Base-by-base conservation (phyloP, 2,329 filamentous ascomycete genomes). In the Aspergillus amoenus region DNA sequence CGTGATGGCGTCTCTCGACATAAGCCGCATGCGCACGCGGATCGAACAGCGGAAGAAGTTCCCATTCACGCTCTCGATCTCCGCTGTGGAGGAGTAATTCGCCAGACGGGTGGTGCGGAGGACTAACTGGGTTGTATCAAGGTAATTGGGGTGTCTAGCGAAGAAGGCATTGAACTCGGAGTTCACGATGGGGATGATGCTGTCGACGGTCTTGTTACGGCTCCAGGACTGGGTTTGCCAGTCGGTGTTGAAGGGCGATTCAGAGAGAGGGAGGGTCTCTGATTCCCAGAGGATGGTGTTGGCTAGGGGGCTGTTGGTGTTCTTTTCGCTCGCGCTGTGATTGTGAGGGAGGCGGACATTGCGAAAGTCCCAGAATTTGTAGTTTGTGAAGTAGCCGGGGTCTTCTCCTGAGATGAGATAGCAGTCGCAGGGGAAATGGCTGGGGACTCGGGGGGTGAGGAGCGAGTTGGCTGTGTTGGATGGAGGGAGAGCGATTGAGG, bases 281-380 rank as follows among this genome's bases (percentile, higher is more conserved):
- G 37, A 46, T 3, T 60, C 39, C 27, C 59, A 42, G 13, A 52
- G 12, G 21, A n/a, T 42, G 4, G 27, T 11, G 24, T 9, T 18
- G 32, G 9, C 32, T 48, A 7, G 58, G n/a, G 53, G 24, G 13
- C 32, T 21, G 18, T 42, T 18, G 45, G 57, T 50, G 11, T 43
- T 24, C 11, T 9, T 30, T 30, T 30, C 27, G 27, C 27, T 30
- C 9, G 27, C 27, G 21, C 32, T 46, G 22, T 22, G n/a, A 32
- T 34, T 32, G 8, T 41, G 48, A 30, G 58, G 52, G n/a, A 73
- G 63, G 17, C 70, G 65, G 7, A 81, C 69, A 40, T 73, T 69
- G 24, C 80, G 78, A 61, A 82, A 82, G 66, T 82, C 80, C 70
- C 75, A 82, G 66, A 82, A 78, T 50, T 75, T 76, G 70, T 82